Conservation (phyloP, 345 rosid genomes). For the Eucalyptus erythrocorys region DNA sequence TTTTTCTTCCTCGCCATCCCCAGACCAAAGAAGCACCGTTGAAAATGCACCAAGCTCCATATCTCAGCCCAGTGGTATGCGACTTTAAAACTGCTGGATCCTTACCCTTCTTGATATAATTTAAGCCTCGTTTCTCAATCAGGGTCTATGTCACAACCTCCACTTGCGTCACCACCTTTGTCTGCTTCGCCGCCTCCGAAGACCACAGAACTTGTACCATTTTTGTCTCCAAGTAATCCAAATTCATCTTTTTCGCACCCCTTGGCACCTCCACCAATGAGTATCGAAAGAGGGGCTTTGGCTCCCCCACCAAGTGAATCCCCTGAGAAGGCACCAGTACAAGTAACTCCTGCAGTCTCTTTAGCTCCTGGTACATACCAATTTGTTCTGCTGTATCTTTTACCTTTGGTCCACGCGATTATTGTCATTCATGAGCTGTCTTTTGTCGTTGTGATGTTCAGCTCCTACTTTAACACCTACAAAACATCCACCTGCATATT, state of each 20-base stretch:
- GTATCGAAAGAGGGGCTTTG: neutral
- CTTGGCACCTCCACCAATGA: slow-evolving; percentile 13
- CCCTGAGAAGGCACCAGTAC: neutral
- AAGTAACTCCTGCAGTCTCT: slow-evolving; percentile 14
- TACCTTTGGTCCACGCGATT: neutral
- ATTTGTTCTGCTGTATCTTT: neutral
- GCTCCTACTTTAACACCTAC: neutral
- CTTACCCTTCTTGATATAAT: neutral
- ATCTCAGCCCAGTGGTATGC: neutral
- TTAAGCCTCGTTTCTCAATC: neutral
- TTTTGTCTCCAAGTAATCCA: slow-evolving; percentile 18
- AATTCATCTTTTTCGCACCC: slow-evolving; percentile 10
- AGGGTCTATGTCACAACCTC: slow-evolving; percentile 17
- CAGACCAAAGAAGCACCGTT: neutral
- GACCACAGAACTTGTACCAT: slow-evolving; percentile 20
- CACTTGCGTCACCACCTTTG: slow-evolving; percentile 22
- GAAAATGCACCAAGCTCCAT: neutral
- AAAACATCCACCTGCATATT: slow-evolving; percentile 1
- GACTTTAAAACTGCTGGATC: neutral
- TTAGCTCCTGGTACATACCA: slow-evolving; percentile 26
- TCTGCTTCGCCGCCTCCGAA: slow-evolving; percentile 16
- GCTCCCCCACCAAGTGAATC: slow-evolving; percentile 12
- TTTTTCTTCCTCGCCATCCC: neutral
- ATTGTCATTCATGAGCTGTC: neutral
- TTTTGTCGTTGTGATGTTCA: neutral